phyloP scores from a whole-genome alignment of 2,329 filamentous ascomycete species.

The Periglandula ipomoeae region DNA sequence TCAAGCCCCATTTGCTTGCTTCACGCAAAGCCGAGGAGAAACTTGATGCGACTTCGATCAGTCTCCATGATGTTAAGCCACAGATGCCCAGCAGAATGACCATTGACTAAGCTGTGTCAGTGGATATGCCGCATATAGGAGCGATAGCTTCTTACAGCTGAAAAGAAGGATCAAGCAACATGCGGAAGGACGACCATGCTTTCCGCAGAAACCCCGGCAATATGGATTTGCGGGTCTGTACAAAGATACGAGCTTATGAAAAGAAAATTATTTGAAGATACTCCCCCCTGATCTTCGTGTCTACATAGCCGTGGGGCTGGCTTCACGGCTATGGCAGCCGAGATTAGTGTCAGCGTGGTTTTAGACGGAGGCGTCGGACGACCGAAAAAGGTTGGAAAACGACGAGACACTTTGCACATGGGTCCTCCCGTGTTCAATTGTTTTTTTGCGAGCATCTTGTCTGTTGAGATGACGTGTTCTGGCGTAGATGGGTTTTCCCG shows the following conservation, averaged over 20 bases:
- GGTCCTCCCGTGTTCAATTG: neutral
- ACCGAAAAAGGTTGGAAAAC: neutral
- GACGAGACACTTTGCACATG: neutral
- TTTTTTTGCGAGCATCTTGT: neutral
- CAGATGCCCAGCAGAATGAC: conserved; percentile 49
- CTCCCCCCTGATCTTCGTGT: neutral
- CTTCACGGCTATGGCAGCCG: neutral
- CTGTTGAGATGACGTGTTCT: neutral
- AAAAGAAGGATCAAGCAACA: neutral
- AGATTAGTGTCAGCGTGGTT: neutral
- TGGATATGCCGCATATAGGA: no score
- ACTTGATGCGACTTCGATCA: conserved; percentile 46
- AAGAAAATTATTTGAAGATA: conserved; percentile 1
- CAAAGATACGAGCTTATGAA: conserved; percentile 9
- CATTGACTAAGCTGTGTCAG: conserved; percentile 40
- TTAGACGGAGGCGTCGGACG: neutral
- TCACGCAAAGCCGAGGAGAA: conserved; percentile 41
- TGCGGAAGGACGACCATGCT: neutral
- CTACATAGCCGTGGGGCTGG: neutral
- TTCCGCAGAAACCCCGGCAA: conserved; percentile 3
- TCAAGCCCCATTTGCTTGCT: conserved; percentile 75
- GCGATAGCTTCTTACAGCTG: neutral
- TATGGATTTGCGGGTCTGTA: conserved; percentile 5
- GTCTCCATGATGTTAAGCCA: conserved; percentile 47
- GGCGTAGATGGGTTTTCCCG: neutral